Evolutionary conservation across 192 early-diverging fungal genomes (phyloP), one percentile per base, ranked within the genome.

Genomic region (Lobosporangium transversale): DNA sequence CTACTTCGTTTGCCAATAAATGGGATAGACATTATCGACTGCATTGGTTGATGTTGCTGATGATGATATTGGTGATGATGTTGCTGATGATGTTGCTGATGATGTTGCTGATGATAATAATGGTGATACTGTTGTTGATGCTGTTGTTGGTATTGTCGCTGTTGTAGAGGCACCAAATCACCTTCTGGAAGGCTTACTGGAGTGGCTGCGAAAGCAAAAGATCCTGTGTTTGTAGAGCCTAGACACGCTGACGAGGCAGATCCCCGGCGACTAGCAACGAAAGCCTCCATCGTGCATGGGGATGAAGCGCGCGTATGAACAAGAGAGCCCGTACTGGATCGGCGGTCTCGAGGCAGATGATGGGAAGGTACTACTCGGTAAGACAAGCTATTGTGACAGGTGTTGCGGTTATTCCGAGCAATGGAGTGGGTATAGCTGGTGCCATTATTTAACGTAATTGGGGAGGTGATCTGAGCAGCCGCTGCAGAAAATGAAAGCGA

Each of bases 261-360:
- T 6, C 73, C 73, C 18, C 73, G 73, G 47, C 73, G 63, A 36
- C 43, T 66, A 6, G 73, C 73, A 6, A 76, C 73, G 58, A 76
- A 76, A 18, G 73, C 32, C 45, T 62, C 73, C 73, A 76, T 76
- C 2, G 40, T 62, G 31, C 73, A 76, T 12, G 73, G 58, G 0
- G 73, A 76, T 14, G 27, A 35, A n/a, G n/a, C n/a, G n/a, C n/a
- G n/a, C n/a, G n/a, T n/a, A 20, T 68, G 66, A 9, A 30, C 53
- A 58, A 76, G 52, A 12, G 73, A 76, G 21, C 73, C 73, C 1
- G 73, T 76, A 21, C 73, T 76, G 6, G 73, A 76, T 0, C 73
- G 58, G 6, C 73, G 63, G 12, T 67, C 73, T 2, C 73, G 57
- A 21, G 57, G 58, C 20, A 76, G 36, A 14, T 44, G 48, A 24